Evolutionary conservation across 352 stramenopile species (phyloP).

Genomic region (Albugo candida): DNA sequence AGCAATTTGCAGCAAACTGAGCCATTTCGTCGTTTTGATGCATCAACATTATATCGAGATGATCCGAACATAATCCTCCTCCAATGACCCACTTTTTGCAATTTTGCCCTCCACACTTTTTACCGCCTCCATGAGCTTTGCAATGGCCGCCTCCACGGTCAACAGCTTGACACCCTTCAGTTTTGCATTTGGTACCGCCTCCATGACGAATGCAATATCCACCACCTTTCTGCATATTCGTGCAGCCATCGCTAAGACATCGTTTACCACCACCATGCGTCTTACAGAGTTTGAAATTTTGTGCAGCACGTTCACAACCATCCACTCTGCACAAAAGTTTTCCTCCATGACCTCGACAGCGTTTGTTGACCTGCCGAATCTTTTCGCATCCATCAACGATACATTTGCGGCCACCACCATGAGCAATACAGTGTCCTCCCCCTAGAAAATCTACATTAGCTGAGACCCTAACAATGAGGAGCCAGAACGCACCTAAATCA

Average conservation of each 20-base stretch:
- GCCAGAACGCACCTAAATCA: constrained; percentile 18
- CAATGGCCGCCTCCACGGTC: constrained; percentile 67
- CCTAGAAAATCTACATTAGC: constrained; percentile 9
- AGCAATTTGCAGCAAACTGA: constrained; percentile 2
- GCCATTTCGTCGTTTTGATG: constrained; percentile 7
- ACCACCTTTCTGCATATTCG: constrained; percentile 71
- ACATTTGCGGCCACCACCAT: constrained; percentile 69
- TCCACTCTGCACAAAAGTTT: constrained; percentile 60
- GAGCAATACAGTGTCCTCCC: constrained; percentile 66
- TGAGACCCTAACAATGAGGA: background rate
- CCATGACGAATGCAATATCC: constrained; percentile 71
- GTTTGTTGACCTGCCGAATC: constrained; percentile 73
- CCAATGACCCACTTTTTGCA: constrained; percentile 71
- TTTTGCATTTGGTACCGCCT: constrained; percentile 50
- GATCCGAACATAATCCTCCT: constrained; percentile 46
- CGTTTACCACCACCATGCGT: constrained; percentile 54
- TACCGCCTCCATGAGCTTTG: constrained; percentile 66
- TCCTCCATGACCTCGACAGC: constrained; percentile 57
- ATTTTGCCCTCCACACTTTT: constrained; percentile 43
- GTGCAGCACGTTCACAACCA: constrained; percentile 56
- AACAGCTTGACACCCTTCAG: constrained; percentile 35
- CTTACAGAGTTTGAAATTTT: constrained; percentile 72
- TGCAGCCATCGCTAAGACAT: constrained; percentile 50
- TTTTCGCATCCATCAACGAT: constrained; percentile 68
- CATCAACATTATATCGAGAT: constrained; percentile 25